Evolutionary conservation across 225 moss, liverwort and hornwort genomes (phyloP).

Genomic region (Pseudisothecium myosuroides): DNA sequence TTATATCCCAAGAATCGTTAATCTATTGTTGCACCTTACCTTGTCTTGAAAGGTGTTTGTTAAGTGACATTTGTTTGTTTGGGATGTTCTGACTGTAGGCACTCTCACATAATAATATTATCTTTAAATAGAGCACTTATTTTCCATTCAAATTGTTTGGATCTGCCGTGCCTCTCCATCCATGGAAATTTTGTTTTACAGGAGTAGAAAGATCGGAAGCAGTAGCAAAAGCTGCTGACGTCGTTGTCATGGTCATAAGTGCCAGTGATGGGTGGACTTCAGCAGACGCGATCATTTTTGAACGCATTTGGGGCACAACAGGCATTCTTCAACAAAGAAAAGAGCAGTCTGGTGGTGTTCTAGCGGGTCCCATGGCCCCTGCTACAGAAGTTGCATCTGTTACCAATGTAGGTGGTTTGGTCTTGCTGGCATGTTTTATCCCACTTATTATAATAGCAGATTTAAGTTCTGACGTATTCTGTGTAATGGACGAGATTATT

Average conservation of each 20-base stretch:
- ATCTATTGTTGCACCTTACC: neutral
- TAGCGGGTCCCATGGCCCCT: conserved; percentile 25
- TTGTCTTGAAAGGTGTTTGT: neutral
- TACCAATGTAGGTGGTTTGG: neutral
- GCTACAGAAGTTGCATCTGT: neutral
- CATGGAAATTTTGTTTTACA: conserved; percentile 1
- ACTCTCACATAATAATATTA: neutral
- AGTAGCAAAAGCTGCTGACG: conserved; percentile 67
- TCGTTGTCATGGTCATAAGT: conserved; percentile 89
- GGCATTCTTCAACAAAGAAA: conserved; percentile 6
- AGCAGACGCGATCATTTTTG: conserved; percentile 50
- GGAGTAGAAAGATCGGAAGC: conserved; percentile 83
- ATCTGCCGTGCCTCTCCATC: neutral
- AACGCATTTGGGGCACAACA: conserved; percentile 39
- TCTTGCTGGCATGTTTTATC: neutral
- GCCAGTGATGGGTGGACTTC: conserved; percentile 86
- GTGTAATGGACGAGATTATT: neutral
- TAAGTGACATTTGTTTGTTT: neutral
- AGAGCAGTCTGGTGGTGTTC: conserved; percentile 9
- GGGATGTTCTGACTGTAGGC: neutral
- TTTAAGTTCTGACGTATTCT: neutral
- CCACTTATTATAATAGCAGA: neutral
- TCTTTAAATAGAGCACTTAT: neutral
- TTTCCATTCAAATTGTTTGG: neutral
- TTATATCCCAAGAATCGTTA: neutral